Evolutionary conservation across 1,284 basidiomycete species (phyloP), one percentile per base, ranked within the genome.

Genomic region (Microbotryomycetes sp.): DNA sequence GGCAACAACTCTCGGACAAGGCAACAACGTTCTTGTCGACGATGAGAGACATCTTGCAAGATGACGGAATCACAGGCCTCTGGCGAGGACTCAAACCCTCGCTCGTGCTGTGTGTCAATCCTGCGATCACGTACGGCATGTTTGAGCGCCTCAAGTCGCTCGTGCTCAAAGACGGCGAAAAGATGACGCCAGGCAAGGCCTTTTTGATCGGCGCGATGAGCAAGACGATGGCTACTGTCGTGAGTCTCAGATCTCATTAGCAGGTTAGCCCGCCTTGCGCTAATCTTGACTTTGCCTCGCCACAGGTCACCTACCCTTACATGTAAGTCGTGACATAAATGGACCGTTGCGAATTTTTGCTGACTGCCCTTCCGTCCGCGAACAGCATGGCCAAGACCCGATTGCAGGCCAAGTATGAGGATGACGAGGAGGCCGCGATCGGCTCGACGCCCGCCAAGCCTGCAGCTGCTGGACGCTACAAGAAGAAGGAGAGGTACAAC

Each of bases 51-150:
- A 97, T 99, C 72, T 79, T 97, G 56, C 81, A 83, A n/a, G 89
- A 97, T 74, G 91, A 96, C 68, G 96, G 96, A 58, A 77, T 93
- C 15, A 82, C 86, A 0, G 96, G 92, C 13, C 80, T 98, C 16
- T 98, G 96, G 96, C 81, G 92, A 11, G 96, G 96, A 7, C 80
- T 99, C 60, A 88, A 87, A 75, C 93, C 96, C 4, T 86, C 89
- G 49, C 79, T 98, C 67, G 91, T 98, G 9, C 82, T 99, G 47
- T 97, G 92, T 35, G 72, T 78, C 60, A 99, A 99, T 77, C 96
- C 96, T 2, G 93, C 96, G 23, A 97, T 99, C 77, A 99, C 96
- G 1, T 99, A 98, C 75, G 96, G 96, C 55, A 82, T 88, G 45
- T 98, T 91, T 73, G 94, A 98, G 78, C 83, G 92, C 55, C 81